Conservation (phyloP, 2,329 filamentous ascomycete genomes). For the Cytospora paraplurivora region DNA sequence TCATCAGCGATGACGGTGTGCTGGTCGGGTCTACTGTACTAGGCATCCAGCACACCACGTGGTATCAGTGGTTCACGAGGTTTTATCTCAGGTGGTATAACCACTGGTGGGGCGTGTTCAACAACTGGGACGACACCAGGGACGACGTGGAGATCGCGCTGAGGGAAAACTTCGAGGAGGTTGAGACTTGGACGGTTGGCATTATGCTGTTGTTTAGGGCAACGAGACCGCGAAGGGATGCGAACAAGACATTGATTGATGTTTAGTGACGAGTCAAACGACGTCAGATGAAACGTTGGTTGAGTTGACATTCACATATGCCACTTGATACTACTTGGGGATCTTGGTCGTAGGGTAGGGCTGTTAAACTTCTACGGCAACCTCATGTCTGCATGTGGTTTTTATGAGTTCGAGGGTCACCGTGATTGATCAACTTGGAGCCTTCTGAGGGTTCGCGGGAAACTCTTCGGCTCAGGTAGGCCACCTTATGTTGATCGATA, state of each 20-base stretch:
- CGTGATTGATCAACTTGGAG: no score
- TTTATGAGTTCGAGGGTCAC: no score
- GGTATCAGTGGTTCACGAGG: slow-evolving; percentile 32
- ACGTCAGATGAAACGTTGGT: no score
- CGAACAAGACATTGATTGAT: slow-evolving; percentile 6
- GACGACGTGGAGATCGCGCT: slow-evolving; percentile 40
- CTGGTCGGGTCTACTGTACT: slow-evolving; percentile 44
- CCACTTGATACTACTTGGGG: no score
- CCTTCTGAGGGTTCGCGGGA: no score
- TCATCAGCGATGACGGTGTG: slow-evolving; percentile 41
- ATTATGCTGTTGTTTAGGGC: slow-evolving; percentile 43
- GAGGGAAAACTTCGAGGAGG: slow-evolving; percentile 40
- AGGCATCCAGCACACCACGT: slow-evolving; percentile 33
- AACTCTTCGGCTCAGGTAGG: no score
- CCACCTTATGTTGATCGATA: no score
- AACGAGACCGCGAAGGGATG: slow-evolving; percentile 33
- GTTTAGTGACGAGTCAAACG: background rate
- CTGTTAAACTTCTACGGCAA: no score
- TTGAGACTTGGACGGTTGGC: slow-evolving; percentile 44
- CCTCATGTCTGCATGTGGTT: no score
- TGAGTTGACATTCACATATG: no score
- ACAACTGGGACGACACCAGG: slow-evolving; percentile 42
- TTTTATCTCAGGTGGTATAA: slow-evolving; percentile 37
- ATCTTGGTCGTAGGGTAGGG: no score
- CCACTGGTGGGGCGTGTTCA: slow-evolving; percentile 41